A percentile compares a stretch with the other conserved stretches of the same genome.
These are phyloP conservation scores for Blepharisma japonicum DNA, from an alignment of 73 alveolate genomes.

Conservation along the genomic window DNA sequence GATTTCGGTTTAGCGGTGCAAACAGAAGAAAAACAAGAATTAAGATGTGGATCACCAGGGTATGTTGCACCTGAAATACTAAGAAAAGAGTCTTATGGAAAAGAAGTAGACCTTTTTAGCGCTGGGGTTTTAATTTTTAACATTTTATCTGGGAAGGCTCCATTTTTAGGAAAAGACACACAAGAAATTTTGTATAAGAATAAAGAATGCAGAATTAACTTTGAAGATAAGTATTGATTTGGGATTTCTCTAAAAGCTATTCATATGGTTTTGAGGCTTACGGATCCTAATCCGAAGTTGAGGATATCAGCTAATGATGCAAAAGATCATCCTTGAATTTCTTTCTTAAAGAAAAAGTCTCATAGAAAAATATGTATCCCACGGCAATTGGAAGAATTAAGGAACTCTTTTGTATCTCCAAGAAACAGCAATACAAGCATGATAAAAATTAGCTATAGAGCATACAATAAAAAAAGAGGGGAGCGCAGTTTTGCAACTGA, in stretches of 20 bases:
- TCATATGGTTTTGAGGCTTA: neutral
- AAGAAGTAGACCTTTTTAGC: neutral
- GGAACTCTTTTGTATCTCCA: too few species aligned
- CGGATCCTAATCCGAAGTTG: neutral
- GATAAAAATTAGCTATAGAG: too few species aligned
- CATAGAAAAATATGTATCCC: too few species aligned
- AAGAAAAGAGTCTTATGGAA: neutral
- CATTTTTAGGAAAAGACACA: neutral
- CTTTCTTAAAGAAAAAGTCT: too few species aligned
- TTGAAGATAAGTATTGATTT: neutral
- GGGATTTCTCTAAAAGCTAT: neutral
- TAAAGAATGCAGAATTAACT: neutral
- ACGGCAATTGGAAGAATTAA: too few species aligned
- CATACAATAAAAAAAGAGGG: too few species aligned
- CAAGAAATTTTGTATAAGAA: neutral
- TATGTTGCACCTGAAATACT: conserved; percentile 12
- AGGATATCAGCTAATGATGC: too few species aligned
- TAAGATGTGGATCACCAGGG: conserved; percentile 15
- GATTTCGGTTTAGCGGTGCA: neutral
- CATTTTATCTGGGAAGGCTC: neutral
- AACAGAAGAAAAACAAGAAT: neutral
- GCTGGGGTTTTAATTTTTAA: neutral
- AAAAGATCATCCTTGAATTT: too few species aligned
- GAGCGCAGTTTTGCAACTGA: too few species aligned
- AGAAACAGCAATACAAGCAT: too few species aligned